phyloP scores from a whole-genome alignment of 108 stramenopile genomes.

The Ochromonas danica region DNA sequence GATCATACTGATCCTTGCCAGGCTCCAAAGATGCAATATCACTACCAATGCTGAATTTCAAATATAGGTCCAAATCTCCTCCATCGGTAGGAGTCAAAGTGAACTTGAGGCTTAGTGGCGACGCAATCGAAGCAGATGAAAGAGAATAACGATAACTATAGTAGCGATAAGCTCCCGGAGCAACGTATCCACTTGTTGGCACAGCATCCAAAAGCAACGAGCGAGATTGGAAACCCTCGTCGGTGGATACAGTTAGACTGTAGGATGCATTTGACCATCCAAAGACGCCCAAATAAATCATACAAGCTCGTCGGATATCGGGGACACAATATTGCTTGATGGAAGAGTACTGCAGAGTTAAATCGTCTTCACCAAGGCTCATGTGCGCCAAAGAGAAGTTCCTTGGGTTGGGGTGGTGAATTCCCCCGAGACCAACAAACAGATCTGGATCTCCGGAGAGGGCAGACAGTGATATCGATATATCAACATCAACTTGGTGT shows the following conservation, averaged over 20 bases:
- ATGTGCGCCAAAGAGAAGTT: constrained; percentile 27
- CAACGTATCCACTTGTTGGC: constrained; percentile 29
- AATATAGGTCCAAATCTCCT: constrained; percentile 27
- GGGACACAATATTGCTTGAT: constrained; percentile 34
- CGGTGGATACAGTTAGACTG: constrained; percentile 20
- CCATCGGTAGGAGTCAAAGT: constrained; percentile 35
- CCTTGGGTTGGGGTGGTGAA: constrained; percentile 7
- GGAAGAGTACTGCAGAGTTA: constrained; percentile 26
- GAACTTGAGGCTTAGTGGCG: constrained; percentile 1
- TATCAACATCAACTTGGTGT: constrained; percentile 27
- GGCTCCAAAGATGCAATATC: constrained; percentile 26
- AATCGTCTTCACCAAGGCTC: constrained; percentile 36
- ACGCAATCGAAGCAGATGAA: not conserved
- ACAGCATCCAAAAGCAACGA: not conserved
- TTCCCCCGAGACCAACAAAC: constrained; percentile 34
- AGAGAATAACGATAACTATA: constrained; percentile 4
- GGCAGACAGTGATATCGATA: constrained; percentile 33
- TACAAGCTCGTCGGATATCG: constrained; percentile 11
- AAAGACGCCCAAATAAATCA: constrained; percentile 42
- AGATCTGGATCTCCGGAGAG: constrained; percentile 46
- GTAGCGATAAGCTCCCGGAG: constrained; percentile 26
- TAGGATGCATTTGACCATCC: constrained; percentile 36
- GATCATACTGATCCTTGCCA: constrained; percentile 20
- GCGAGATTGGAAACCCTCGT: constrained; percentile 26
- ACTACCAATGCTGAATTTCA: not conserved